Conservation (phyloP, 257 asterid genomes). For the Nicotiana paniculata region DNA sequence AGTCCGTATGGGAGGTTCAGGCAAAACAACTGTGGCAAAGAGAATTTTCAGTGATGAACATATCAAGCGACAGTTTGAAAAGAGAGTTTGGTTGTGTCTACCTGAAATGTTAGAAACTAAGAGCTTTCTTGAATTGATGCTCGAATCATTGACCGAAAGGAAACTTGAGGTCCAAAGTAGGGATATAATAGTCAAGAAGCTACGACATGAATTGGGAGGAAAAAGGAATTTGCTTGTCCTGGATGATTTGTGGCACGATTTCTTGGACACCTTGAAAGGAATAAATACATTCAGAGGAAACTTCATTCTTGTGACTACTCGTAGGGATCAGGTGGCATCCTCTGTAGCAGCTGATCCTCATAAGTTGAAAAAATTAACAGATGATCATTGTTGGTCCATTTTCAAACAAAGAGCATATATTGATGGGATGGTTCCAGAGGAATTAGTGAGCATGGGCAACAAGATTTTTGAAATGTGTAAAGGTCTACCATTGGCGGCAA, state of each 20-base stretch:
- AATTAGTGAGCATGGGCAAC: background rate
- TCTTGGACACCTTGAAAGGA: background rate
- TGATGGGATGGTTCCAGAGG: background rate
- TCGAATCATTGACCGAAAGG: background rate
- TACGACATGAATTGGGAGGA: background rate
- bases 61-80: background rate
- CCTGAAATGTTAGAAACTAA: slow-evolving; percentile 10
- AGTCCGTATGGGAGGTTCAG: slow-evolving; percentile 12
- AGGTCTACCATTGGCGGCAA: slow-evolving; percentile 18
- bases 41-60: slow-evolving; percentile 1
- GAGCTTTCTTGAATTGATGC: slow-evolving; percentile 10
- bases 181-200: slow-evolving; percentile 3
- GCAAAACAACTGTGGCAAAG: slow-evolving; percentile 19
- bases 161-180: background rate
- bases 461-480: slow-evolving; percentile 2
- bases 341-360: background rate
- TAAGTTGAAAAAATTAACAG: background rate
- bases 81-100: slow-evolving; percentile 16
- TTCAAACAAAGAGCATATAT: slow-evolving; percentile 14
- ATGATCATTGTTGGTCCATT: slow-evolving; percentile 13
- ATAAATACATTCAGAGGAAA: background rate
- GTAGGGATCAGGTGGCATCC: background rate
- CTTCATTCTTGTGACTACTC: slow-evolving; percentile 18
- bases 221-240: slow-evolving; percentile 16
- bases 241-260: slow-evolving; percentile 27